phyloP scores from a whole-genome alignment of 352 stramenopile species.

The Globisporangium echinulatum region DNA sequence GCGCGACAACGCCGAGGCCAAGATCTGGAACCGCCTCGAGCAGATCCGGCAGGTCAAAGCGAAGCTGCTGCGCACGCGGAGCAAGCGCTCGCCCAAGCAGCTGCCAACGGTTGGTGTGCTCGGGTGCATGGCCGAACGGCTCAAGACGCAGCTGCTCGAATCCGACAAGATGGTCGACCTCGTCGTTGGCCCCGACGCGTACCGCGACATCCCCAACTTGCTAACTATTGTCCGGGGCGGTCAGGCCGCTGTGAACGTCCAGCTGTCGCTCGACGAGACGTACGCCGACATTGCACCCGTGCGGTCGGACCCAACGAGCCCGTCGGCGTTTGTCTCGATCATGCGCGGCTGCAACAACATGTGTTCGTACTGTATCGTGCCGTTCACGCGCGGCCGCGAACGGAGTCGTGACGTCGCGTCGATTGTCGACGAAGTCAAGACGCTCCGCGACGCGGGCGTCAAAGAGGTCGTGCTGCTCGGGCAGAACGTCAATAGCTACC shows the following conservation, averaged over 20 bases:
- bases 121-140: constrained; percentile 99
- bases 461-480: constrained; percentile 99
- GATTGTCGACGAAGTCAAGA: constrained; percentile 93
- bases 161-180: constrained; percentile 95
- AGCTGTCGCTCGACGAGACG: constrained; percentile 96
- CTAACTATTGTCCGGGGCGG: constrained; percentile 81
- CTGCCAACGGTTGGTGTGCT: constrained; percentile 92
- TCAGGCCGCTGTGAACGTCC: constrained; percentile 89
- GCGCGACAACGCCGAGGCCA: constrained; percentile 97
- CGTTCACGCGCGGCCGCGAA: constrained; percentile 97
- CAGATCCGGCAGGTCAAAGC: constrained; percentile 65
- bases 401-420: constrained; percentile 86
- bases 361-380: constrained; percentile 99
- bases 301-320: constrained; percentile 70
- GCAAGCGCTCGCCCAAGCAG: constrained; percentile 44
- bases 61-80: constrained; percentile 49
- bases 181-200: constrained; percentile 97
- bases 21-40: constrained; percentile 88
- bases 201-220: constrained; percentile 95
- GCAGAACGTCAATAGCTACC: constrained; percentile 99
- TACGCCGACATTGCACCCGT: constrained; percentile 98
- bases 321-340: constrained; percentile 96
- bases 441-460: constrained; percentile 86
- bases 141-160: constrained; percentile 96
- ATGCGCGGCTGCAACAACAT: constrained; percentile 99